Evolutionary conservation across 2,329 filamentous ascomycete species (phyloP), one percentile per base, ranked within the genome.

Genomic region (Exophiala sideris): DNA sequence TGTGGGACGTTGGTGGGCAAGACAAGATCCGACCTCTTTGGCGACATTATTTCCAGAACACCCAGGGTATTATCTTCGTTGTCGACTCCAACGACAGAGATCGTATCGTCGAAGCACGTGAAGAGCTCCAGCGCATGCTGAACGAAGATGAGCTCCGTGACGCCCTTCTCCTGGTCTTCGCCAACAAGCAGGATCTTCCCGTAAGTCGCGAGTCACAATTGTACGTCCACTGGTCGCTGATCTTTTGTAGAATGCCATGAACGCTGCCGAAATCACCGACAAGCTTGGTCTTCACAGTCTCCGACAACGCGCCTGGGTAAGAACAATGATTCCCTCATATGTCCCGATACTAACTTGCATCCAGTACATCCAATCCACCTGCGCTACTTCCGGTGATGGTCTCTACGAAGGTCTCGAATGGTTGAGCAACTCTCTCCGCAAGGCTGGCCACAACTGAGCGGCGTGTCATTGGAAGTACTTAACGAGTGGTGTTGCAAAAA

Each of bases 21-120:
- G 94, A 99, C 86, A 97, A 97, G 89, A 99, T 99, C 74, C 86
- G 94, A 76, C 94, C 94, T 72, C 82, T 99, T 71, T 99, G 94
- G 94, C 91, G 94, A 81, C 94, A 97, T 79, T 99, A 99, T 82
- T 99, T 97, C 86, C 91, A 95, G 79, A 95, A 95, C 79, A 99
- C 94, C 66, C 94, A 99, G 79, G 94, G 94, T 75, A 92, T 99
- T 76, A 97, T 99, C 79, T 99, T 99, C 83, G 94, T 99, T 67
- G 91, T 99, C 73, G 94, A 99, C 80, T 92, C 88, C 80, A 96
- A 96, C 79, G 94, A 99, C 85, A 89, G 91, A 73, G 91, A 95
- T 76, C 91, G 94, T 85, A 88, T 99, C 70, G 88, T 94, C 67
- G 94, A 99, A 82, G 94, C 94, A 69, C 86, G 90, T 62, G 91